These are phyloP conservation scores for Mycena rebaudengoi DNA, from an alignment of 768 basidiomycete genomes.

Conservation along the genomic window DNA sequence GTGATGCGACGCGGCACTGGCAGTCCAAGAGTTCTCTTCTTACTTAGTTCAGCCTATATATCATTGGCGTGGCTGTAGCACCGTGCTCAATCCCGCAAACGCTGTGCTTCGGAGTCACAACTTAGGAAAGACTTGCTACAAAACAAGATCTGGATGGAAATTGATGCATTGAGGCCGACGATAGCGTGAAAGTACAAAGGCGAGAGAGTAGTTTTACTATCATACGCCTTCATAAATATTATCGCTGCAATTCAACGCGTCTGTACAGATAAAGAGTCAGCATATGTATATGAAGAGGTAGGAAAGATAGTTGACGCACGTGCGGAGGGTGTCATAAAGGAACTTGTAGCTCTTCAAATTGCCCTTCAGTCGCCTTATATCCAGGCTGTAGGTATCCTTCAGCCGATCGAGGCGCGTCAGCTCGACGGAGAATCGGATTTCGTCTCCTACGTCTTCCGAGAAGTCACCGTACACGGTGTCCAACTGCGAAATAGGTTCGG, in stretches of 20 bases:
- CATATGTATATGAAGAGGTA: not conserved
- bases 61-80: no score
- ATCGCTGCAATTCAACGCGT: constrained; percentile 18
- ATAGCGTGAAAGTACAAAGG: no score
- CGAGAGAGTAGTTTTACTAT: not conserved
- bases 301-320: constrained; percentile 50
- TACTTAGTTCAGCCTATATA: no score
- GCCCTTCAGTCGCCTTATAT: constrained; percentile 89
- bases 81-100: no score
- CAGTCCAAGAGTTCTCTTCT: no score
- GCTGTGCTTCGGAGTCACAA: no score
- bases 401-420: constrained; percentile 86
- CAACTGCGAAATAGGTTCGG: constrained; percentile 24
- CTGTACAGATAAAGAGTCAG: constrained; percentile 17
- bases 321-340: constrained; percentile 76
- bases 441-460: constrained; percentile 81
- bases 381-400: constrained; percentile 85
- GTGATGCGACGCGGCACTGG: no score
- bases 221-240: not conserved
- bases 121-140: no score
- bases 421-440: constrained; percentile 94
- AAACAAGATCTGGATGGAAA: no score
- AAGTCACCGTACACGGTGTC: constrained; percentile 71
- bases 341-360: constrained; percentile 87
- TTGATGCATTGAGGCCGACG: no score